phyloP scores from a whole-genome alignment of 768 basidiomycete genomes.

The Boletus reticulatus region DNA sequence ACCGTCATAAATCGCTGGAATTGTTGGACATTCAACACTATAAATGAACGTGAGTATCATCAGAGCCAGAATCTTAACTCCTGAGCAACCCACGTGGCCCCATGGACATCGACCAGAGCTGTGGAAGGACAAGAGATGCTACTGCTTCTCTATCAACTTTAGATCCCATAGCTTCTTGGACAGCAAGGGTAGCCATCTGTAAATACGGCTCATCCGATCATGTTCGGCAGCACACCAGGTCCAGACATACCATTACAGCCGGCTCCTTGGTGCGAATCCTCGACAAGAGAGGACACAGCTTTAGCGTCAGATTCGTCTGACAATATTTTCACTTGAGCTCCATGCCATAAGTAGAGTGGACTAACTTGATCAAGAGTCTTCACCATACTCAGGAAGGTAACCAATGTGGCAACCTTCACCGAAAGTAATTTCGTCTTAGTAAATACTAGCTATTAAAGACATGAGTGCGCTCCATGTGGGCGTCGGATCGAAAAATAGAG shows the following conservation, averaged over 20 bases:
- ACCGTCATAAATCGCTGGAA: constrained; percentile 92
- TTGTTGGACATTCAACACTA: constrained; percentile 80
- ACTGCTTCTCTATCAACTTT: constrained; percentile 94
- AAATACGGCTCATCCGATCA: constrained; percentile 1
- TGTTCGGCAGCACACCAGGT: neutral
- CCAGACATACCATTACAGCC: constrained; percentile 71
- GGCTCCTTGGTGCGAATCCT: constrained; percentile 97
- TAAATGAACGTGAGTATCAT: constrained; percentile 1
- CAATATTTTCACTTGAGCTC: constrained; percentile 1
- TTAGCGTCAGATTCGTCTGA: constrained; percentile 86
- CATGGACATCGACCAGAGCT: constrained; percentile 97
- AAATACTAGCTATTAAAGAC: constrained; percentile 71
- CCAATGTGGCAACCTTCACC: constrained; percentile 87
- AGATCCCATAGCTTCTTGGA: constrained; percentile 95
- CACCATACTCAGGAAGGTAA: constrained; percentile 84
- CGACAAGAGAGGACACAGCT: constrained; percentile 89
- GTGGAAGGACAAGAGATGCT: constrained; percentile 83
- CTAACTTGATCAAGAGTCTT: constrained; percentile 84
- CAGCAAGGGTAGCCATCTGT: constrained; percentile 83
- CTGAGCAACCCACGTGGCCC: constrained; percentile 67
- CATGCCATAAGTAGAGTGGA: neutral
- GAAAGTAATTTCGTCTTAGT: constrained; percentile 85
- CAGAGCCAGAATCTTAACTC: neutral
- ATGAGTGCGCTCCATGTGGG: constrained; percentile 7
- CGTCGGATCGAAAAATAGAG: constrained; percentile 2